These are phyloP conservation scores for Phytopythium cucurbitacearum DNA, from an alignment of 352 stramenopile genomes.

Conservation along the genomic window DNA sequence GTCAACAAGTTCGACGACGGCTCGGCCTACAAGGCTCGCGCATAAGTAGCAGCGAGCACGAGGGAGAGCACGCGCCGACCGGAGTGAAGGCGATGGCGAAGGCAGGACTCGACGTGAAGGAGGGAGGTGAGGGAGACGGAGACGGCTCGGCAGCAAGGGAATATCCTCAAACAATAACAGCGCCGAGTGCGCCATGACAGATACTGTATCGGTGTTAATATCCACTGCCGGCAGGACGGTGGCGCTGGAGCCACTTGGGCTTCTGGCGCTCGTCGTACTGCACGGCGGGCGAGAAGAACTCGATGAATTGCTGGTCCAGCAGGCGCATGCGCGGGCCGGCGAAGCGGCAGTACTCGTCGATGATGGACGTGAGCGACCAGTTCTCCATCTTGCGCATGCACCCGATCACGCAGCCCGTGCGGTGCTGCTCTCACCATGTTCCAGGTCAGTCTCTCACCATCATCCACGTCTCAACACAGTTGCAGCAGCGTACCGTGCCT, in stretches of 20 bases:
- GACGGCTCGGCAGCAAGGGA: background rate
- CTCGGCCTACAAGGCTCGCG: constrained; percentile 83
- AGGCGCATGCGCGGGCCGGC: constrained; percentile 80
- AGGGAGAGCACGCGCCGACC: background rate
- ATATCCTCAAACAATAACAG: background rate
- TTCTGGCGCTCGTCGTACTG: constrained; percentile 79
- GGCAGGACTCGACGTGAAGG: background rate
- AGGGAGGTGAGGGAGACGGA: background rate
- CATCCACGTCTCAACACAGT: too few relatives aligned
- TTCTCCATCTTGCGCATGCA: constrained; percentile 87
- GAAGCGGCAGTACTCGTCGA: constrained; percentile 87
- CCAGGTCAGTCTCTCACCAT: too few relatives aligned
- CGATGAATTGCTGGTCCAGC: constrained; percentile 88
- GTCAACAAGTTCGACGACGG: constrained; percentile 91
- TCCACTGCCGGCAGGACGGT: background rate
- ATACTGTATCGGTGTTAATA: too few relatives aligned
- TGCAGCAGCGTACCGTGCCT: constrained; percentile 61
- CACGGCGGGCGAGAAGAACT: constrained; percentile 81
- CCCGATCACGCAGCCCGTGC: constrained; percentile 81
- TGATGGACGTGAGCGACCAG: constrained; percentile 85
- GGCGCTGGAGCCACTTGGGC: constrained; percentile 48
- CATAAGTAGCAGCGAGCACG: constrained; percentile 21
- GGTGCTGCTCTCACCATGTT: constrained; percentile 23
- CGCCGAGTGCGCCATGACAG: background rate
- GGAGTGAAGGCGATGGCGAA: background rate